These are phyloP conservation scores for Diaporthe sp. DNA, from an alignment of 2,329 filamentous ascomycete species.

Conservation along the genomic window DNA sequence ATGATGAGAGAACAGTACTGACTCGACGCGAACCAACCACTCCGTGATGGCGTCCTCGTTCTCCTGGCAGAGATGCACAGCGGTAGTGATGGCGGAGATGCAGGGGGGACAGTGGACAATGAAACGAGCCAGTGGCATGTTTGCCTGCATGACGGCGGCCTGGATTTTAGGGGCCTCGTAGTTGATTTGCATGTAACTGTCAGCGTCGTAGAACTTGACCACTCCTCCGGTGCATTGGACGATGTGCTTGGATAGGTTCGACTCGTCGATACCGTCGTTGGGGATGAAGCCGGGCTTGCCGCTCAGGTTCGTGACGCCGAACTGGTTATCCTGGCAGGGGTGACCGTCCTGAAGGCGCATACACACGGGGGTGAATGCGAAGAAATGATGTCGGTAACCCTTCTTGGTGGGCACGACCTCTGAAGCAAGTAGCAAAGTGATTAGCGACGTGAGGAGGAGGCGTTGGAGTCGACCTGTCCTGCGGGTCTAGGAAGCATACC, in stretches of 20 bases:
- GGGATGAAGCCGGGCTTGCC: conserved; percentile 1
- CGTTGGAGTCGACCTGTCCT: background rate
- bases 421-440: background rate
- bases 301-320: conserved; percentile 26
- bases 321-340: conserved; percentile 18
- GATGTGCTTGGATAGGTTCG: conserved; percentile 16
- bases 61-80: conserved; percentile 2
- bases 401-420: conserved; percentile 2
- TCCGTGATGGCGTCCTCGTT: background rate
- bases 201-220: background rate
- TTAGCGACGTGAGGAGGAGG: background rate
- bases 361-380: conserved; percentile 32
- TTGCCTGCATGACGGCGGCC: background rate
- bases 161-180: background rate
- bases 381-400: conserved; percentile 17
- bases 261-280: background rate
- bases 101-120: conserved; percentile 36
- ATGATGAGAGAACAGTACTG: background rate
- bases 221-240: background rate
- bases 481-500: background rate
- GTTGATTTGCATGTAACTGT: conserved; percentile 4
- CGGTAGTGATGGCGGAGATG: conserved; percentile 23
- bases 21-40: conserved; percentile 37
- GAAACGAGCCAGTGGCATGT: background rate
- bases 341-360: background rate